A percentile compares a stretch with the other conserved stretches of the same genome.
These are phyloP conservation scores for Aspergillus hiratsukae DNA, from an alignment of 2,329 filamentous ascomycete species.

Conservation along the genomic window DNA sequence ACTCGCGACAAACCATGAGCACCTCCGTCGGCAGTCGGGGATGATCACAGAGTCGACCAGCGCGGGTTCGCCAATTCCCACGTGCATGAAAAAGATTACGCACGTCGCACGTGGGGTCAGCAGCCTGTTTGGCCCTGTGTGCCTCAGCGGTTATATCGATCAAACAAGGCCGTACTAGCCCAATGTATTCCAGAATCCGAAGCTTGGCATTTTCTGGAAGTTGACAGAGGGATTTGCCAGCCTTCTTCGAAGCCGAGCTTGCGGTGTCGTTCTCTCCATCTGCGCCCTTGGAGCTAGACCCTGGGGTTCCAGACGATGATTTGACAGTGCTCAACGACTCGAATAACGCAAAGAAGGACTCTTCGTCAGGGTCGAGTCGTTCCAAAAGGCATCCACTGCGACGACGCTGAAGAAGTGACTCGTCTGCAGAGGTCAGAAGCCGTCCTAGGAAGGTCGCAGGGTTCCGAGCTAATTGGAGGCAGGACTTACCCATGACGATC, in stretches of 20 bases:
- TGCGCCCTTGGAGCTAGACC: neutral
- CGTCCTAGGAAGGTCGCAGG: neutral
- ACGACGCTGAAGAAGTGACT: neutral
- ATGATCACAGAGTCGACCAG: conserved; percentile 13
- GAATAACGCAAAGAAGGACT: conserved; percentile 1
- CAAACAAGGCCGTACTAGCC: conserved; percentile 18
- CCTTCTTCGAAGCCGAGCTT: neutral
- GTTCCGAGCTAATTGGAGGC: neutral
- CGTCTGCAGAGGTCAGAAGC: neutral
- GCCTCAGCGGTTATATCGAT: conserved; percentile 15
- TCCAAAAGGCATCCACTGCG: neutral
- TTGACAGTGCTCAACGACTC: neutral
- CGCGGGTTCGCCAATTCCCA: conserved; percentile 5
- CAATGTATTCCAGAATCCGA: conserved; percentile 18
- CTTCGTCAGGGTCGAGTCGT: neutral
- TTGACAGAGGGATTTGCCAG: conserved; percentile 12
- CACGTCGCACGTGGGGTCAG: neutral
- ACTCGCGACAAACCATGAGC: conserved; percentile 10
- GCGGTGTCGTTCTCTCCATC: neutral
- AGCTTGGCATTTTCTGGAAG: conserved; percentile 16
- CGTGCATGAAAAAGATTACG: conserved; percentile 3
- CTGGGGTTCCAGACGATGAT: neutral
- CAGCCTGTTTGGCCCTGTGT: conserved; percentile 2
- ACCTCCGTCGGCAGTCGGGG: conserved; percentile 14
- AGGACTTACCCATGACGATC: neutral